These are phyloP conservation scores for Apiotrichum sp. DNA, from an alignment of 1,284 basidiomycete species.

Conservation along the genomic window DNA sequence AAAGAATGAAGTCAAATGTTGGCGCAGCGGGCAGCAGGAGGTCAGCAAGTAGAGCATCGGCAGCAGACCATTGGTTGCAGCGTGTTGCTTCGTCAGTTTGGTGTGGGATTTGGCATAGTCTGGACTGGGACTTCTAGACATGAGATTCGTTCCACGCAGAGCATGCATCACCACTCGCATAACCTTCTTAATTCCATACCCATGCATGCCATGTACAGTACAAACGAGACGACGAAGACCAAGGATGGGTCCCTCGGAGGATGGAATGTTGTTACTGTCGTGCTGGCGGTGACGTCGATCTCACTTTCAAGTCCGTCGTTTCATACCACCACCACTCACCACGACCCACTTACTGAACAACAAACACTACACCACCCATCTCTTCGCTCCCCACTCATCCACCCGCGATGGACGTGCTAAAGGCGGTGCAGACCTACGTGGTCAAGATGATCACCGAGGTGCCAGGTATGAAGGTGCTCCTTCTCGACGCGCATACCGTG, in stretches of 20 bases:
- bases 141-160: no score
- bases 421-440: conserved; percentile 91
- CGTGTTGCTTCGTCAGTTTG: no score
- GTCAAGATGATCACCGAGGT: conserved; percentile 81
- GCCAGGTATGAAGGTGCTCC: conserved; percentile 90
- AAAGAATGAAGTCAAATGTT: neutral
- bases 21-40: neutral
- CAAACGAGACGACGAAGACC: no score
- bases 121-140: no score
- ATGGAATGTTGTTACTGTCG: neutral
- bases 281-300: neutral
- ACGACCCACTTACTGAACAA: neutral
- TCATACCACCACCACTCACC: neutral
- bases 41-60: neutral
- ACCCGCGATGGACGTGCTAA: conserved; percentile 78
- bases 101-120: no score
- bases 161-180: no score
- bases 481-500: conserved; percentile 94
- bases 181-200: no score
- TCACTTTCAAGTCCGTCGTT: no score
- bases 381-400: neutral
- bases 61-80: no score
- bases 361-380: no score
- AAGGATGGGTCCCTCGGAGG: neutral
- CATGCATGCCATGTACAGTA: no score